These are phyloP conservation scores for Candida ortonii DNA, from an alignment of 805 yeast species.

Conservation along the genomic window DNA sequence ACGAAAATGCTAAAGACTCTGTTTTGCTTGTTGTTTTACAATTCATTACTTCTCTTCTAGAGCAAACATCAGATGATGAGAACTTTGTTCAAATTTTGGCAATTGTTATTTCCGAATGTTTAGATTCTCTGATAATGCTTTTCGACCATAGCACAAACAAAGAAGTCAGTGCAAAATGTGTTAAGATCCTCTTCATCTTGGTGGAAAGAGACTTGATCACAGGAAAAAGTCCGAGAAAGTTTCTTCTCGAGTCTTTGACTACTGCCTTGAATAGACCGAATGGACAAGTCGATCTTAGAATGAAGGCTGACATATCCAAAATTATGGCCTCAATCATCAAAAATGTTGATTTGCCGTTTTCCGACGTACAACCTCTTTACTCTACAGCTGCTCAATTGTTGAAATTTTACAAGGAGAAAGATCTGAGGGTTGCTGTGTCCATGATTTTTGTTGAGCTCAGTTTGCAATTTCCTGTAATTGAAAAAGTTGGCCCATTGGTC, in stretches of 20 bases:
- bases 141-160: constrained; percentile 40
- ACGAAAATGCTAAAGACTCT: constrained; percentile 59
- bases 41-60: constrained; percentile 47
- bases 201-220: constrained; percentile 58
- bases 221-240: constrained; percentile 49
- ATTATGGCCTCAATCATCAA: constrained; percentile 55
- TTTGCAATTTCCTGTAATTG: constrained; percentile 40
- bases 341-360: constrained; percentile 51
- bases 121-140: constrained; percentile 49
- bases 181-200: constrained; percentile 49
- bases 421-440: constrained; percentile 62
- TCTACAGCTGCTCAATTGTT: constrained; percentile 42
- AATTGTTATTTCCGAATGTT: constrained; percentile 55
- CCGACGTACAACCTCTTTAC: constrained; percentile 40
- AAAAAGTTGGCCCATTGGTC: constrained; percentile 49
- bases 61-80: constrained; percentile 40
- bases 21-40: constrained; percentile 57
- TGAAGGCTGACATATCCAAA: constrained; percentile 54
- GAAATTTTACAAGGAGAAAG: constrained; percentile 53
- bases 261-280: constrained; percentile 58
- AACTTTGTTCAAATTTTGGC: constrained; percentile 48
- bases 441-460: constrained; percentile 60
- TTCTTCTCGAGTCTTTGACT: constrained; percentile 56
- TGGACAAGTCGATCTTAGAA: constrained; percentile 46
- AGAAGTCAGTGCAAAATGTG: constrained; percentile 50